Conservation (phyloP, 257 asterid species). For the Plantago ovata region DNA sequence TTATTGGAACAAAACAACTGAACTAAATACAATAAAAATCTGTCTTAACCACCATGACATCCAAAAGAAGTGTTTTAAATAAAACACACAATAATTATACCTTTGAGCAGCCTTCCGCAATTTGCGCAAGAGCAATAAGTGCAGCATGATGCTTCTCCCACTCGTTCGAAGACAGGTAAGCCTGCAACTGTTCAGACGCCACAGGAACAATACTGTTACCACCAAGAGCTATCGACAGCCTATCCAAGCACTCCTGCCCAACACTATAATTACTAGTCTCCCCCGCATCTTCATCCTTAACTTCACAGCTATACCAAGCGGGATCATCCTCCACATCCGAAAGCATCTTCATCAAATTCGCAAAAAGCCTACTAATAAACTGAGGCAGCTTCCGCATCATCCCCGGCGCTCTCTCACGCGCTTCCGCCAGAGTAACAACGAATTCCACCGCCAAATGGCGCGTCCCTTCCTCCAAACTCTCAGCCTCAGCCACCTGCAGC, state of each 20-base stretch:
- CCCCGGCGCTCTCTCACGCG: slow-evolving; percentile 96
- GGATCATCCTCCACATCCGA: slow-evolving; percentile 87
- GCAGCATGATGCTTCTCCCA: slow-evolving; percentile 96
- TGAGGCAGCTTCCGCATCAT: slow-evolving; percentile 98
- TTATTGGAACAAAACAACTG: too few relatives aligned
- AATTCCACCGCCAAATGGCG: slow-evolving; percentile 88
- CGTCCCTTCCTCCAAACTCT: slow-evolving; percentile 82
- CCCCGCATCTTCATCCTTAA: slow-evolving; percentile 91
- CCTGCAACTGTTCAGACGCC: slow-evolving; percentile 79
- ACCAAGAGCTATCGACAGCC: slow-evolving; percentile 81
- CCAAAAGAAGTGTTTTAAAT: background rate
- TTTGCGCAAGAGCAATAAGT: slow-evolving; percentile 92
- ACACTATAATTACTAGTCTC: slow-evolving; percentile 82
- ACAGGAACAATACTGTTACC: slow-evolving; percentile 92
- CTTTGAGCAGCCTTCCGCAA: slow-evolving; percentile 96
- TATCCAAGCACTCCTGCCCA: slow-evolving; percentile 90
- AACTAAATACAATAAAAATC: too few relatives aligned
- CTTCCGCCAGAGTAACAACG: slow-evolving; percentile 84
- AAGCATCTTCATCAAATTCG: slow-evolving; percentile 76
- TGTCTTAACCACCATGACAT: background rate
- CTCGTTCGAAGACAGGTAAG: slow-evolving; percentile 71
- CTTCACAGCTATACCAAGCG: slow-evolving; percentile 79
- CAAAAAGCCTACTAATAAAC: slow-evolving; percentile 68
- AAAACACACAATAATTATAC: slow-evolving; percentile 24
- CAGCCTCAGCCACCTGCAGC: slow-evolving; percentile 92